Base-by-base conservation (phyloP, 208 protist genomes). In the Crithidia expoeki region DNA sequence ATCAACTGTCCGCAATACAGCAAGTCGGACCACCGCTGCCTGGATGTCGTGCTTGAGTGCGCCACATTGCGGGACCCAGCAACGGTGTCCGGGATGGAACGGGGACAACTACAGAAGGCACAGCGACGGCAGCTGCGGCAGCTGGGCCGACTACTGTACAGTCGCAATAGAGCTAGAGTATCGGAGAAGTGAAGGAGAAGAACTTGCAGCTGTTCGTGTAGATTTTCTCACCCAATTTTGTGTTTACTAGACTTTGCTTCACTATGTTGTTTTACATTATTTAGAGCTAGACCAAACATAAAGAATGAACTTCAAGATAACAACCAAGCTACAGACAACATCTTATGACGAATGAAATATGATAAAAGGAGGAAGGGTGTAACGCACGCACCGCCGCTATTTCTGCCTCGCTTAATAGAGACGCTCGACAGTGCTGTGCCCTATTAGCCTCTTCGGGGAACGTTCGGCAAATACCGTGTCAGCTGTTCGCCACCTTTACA, bases 1-100 rank as follows among this genome's bases (percentile, higher is more conserved):
- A 9, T 68, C 59, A 68, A 75, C 32, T 34, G 32, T 14, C 53
- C 32, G 14, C 44, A 19, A 10, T 32, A 50, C 21, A 47, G 21
- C 38, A 63, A 74, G 60, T 2, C 51, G 4, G 10, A 28, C 36
- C 16, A n/a, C 23, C 27, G 50, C 33, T 53, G 55, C n/a, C 56
- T 74, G n/a, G 85, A 87, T 36, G 30, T 90, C 14, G 36, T 90
- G 55, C 44, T 90, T 6, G 76, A 80, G 64, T 90, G 85, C 65
- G 85, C 82, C 10, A 19, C 69, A 40, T 68, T 80, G 40, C 80
- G 85, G 19, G 68, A 60, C 40, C 63, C 61, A 4, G 56, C 62
- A 38, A 80, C 74, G 30, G 50, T 80, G 4, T 53, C 79, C 42
- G 38, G 76, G 12, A 47, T 57, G 21, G 73, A 75, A 49, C 66